phyloP scores from a whole-genome alignment of 768 basidiomycete genomes.

The Mycena kentingensis region DNA sequence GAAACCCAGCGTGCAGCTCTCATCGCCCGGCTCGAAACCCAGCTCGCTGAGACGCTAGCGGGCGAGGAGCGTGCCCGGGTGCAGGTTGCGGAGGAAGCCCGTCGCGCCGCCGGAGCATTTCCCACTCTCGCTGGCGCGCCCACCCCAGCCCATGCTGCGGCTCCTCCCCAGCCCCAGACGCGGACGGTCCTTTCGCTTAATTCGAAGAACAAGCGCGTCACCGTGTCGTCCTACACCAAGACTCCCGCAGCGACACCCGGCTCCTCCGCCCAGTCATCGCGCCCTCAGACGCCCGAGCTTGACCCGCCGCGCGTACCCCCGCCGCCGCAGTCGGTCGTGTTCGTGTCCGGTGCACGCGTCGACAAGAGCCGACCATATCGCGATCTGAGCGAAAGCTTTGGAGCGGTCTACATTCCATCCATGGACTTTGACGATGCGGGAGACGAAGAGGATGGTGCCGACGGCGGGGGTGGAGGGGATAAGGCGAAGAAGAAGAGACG shows the following conservation, averaged over 20 bases:
- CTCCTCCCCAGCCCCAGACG: conserved; percentile 36
- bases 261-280: conserved; percentile 38
- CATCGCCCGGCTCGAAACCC: conserved; percentile 43
- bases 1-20: conserved; percentile 36
- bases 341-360: conserved; percentile 28
- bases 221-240: conserved; percentile 52
- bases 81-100: conserved; percentile 48
- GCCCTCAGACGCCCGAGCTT: conserved; percentile 34
- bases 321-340: conserved; percentile 39
- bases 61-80: conserved; percentile 53
- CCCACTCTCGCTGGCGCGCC: conserved; percentile 46
- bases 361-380: conserved; percentile 44
- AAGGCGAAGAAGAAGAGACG: conserved; percentile 9
- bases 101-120: conserved; percentile 60
- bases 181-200: conserved; percentile 65
- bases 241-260: conserved; percentile 34
- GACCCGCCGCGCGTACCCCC: conserved; percentile 43
- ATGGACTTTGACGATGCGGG: conserved; percentile 13
- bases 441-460: background rate
- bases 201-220: conserved; percentile 51
- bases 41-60: conserved; percentile 44
- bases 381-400: conserved; percentile 39
- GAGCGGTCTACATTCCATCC: conserved; percentile 40
- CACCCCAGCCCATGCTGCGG: conserved; percentile 11
- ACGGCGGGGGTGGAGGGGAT: conserved; percentile 3